Percentiles rank a stretch among this genome's conserved stretches.
These are phyloP conservation scores for Musa balbisiana DNA, from an alignment of 202 grass and related monocot genomes.

Conservation along the genomic window DNA sequence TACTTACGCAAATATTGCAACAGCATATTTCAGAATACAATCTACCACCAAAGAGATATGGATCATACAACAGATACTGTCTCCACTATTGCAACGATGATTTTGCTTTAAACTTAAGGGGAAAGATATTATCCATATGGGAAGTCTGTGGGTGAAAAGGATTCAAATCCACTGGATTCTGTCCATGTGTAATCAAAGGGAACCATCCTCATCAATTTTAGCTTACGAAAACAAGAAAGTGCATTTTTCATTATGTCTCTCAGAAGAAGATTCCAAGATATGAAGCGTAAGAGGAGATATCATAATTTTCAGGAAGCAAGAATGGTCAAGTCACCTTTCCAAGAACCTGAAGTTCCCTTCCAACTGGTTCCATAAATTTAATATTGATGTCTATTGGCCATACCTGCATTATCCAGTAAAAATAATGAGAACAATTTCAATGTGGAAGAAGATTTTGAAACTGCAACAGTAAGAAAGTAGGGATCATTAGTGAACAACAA, in stretches of 20 bases:
- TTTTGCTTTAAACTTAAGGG: neutral
- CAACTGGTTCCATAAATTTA: slow-evolving; percentile 85
- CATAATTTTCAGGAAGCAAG: neutral
- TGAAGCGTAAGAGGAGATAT: too few relatives aligned
- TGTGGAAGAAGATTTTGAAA: neutral
- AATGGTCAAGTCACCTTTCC: slow-evolving; percentile 58
- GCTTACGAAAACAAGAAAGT: neutral
- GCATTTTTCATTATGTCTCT: too few relatives aligned
- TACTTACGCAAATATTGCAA: neutral
- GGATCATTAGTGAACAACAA: neutral
- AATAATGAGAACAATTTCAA: neutral
- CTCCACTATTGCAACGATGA: neutral
- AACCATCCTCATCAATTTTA: neutral
- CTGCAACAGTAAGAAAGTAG: neutral
- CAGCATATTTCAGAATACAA: neutral
- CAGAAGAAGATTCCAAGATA: too few relatives aligned
- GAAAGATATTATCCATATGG: neutral
- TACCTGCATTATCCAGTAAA: slow-evolving; percentile 42
- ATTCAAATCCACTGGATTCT: neutral
- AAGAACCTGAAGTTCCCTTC: slow-evolving; percentile 57
- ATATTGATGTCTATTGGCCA: slow-evolving; percentile 88
- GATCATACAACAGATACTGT: neutral
- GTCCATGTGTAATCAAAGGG: too few relatives aligned
- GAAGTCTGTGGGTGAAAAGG: neutral
- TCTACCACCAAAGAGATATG: neutral